Evolutionary conservation across 1,139 yeast genomes (phyloP), one percentile per base, ranked within the genome.

Genomic region (Yamadazyma atlantica): DNA sequence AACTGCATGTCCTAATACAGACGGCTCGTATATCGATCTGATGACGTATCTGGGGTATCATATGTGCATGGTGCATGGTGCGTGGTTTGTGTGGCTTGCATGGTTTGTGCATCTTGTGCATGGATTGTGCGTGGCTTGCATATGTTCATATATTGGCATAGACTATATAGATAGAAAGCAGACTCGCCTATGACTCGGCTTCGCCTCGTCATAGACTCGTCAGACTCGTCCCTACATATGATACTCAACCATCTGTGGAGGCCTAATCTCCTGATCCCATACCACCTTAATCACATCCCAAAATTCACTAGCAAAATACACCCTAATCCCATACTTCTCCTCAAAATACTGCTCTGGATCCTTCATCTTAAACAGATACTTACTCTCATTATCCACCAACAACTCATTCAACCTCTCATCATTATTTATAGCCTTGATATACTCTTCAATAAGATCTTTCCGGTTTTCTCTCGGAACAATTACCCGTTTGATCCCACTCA

Each of bases 401-500:
- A 70, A 55, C 28, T 54, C 67, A 43, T 69, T 66, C 40, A 71
- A 48, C 18, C 44, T 45, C 7, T 49, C 45, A 26, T 50, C 60
- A 35, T 66, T 68, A 39, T 69, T 69, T 39, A 65, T 56, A 36
- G 63, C 54, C 39, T 59, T 56, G 37, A 66, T 57, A 57, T 73
- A 63, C 56, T 77, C 74, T 48, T 83, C 85, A 46, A 83, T 82
- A 22, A 88, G 75, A 49, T 84, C 92, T 43, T 75, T 73, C 44
- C 88, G 68, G 58, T 86, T 85, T 41, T 79, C 76, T 41, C 82
- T 65, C 3, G 96, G 96, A 2, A 80, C 66, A 37, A 88, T 65
- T 35, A 88, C 79, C 34, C 78, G 75, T 39, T 67, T 70, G 41
- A 80, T 76, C 15, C 75, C 72, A 32, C 84, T 80, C 49, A 85